Conservation (phyloP, 2,329 filamentous ascomycete genomes). For the Epichloe gansuensis region DNA sequence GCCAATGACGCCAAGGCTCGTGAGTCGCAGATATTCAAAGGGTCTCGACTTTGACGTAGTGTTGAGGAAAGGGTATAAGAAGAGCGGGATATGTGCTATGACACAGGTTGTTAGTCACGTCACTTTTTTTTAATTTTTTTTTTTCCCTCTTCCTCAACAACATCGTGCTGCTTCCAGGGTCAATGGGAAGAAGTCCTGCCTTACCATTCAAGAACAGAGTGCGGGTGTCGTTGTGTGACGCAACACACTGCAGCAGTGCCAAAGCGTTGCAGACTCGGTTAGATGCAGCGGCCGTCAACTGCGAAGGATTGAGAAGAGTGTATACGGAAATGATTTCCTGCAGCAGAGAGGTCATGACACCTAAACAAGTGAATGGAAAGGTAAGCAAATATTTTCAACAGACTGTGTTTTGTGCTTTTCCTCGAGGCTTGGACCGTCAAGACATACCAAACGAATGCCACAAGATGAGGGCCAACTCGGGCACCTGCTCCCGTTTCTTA, state of each 20-base stretch:
- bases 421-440: background rate
- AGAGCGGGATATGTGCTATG: slow-evolving; percentile 88
- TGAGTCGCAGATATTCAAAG: slow-evolving; percentile 93
- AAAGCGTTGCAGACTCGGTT: slow-evolving; percentile 97
- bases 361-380: slow-evolving; percentile 30
- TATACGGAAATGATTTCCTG: slow-evolving; percentile 99
- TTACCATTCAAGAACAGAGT: slow-evolving; percentile 86
- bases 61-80: slow-evolving; percentile 96
- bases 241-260: slow-evolving; percentile 90
- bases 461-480: slow-evolving; percentile 86
- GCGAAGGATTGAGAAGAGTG: slow-evolving; percentile 87
- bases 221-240: slow-evolving; percentile 91
- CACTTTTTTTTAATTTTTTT: background rate
- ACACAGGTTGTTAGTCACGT: slow-evolving; percentile 2
- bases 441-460: slow-evolving; percentile 94
- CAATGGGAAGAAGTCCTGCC: slow-evolving; percentile 10
- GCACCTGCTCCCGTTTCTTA: slow-evolving; percentile 97
- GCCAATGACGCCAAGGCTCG: slow-evolving; percentile 90
- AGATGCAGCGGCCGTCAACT: slow-evolving; percentile 91
- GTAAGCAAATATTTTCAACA: background rate
- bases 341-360: slow-evolving; percentile 93
- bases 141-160: background rate
- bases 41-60: slow-evolving; percentile 96
- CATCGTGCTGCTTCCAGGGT: too few species aligned
- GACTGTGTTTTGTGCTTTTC: background rate